phyloP scores from a whole-genome alignment of 2,329 filamentous ascomycete genomes.

The Hymenoscyphus occultus region DNA sequence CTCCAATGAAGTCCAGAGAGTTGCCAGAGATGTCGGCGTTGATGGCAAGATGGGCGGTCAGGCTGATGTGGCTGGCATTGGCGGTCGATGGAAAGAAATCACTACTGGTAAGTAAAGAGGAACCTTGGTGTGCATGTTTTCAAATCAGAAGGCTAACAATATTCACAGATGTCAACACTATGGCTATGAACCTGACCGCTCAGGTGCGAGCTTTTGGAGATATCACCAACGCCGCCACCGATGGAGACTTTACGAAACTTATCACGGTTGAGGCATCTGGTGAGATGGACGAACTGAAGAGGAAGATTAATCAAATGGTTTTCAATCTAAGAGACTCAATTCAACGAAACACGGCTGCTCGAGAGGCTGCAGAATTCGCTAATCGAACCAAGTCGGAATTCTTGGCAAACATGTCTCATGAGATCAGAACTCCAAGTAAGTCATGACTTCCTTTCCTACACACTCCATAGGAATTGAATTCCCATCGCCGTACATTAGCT shows the following conservation, averaged over 20 bases:
- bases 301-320: conserved; percentile 99
- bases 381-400: conserved; percentile 99
- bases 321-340: conserved; percentile 94
- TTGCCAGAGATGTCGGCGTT: conserved; percentile 94
- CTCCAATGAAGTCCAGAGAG: conserved; percentile 91
- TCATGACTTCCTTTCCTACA: neutral
- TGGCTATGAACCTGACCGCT: conserved; percentile 72
- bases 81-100: conserved; percentile 96
- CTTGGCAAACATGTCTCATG: conserved; percentile 97
- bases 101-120: conserved; percentile 64
- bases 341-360: conserved; percentile 90
- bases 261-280: conserved; percentile 97
- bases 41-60: conserved; percentile 99
- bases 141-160: conserved; percentile 9
- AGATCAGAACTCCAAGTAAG: conserved; percentile 88
- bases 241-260: conserved; percentile 94
- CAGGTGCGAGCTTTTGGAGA: conserved; percentile 98
- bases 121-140: neutral
- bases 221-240: conserved; percentile 95
- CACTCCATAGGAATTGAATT: neutral
- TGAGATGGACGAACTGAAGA: conserved; percentile 98
- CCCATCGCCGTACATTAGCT: neutral
- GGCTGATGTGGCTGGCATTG: conserved; percentile 87
- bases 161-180: conserved; percentile 35
- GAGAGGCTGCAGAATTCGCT: conserved; percentile 91